Evolutionary conservation across 495 filamentous ascomycete genomes (phyloP), one percentile per base, ranked within the genome.

Genomic region (Staphylotrichum longicolle): DNA sequence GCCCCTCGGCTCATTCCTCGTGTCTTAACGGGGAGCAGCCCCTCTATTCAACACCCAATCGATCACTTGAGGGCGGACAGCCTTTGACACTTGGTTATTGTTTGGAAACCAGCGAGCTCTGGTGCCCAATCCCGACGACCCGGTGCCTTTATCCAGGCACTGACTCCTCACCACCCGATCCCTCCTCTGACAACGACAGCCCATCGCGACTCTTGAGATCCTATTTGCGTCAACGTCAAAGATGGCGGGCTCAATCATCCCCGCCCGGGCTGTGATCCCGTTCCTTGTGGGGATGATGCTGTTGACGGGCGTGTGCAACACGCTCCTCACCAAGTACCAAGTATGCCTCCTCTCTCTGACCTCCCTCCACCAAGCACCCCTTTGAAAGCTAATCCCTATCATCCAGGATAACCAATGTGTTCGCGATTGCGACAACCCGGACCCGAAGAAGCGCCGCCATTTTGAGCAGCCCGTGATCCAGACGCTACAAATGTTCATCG

Each of bases 391-490:
- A 39, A 60, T 27, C 46, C 14, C 45, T 42, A 37, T 15, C 44
- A 14, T 34, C 52, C 61, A 95, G 91, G 94, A 98, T 74, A 93
- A 95, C 82, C 89, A 95, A 87, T 98, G 94, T 77, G 88, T 98
- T 15, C 83, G 87, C 53, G 83, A 98, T 77, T 98, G 94, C 77
- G 85, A 91, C 61, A 83, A 87, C 53, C 78, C 83, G 7, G 76
- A 96, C 72, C 85, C 85, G n/a, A 82, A 77, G 37, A 83, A 86
- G 54, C 83, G 85, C 30, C 64, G 80, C 39, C 78, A 80, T 65
- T 98, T 98, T 74, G 91, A 96, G 70, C 95, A 98, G 72, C 94
- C 94, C 12, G 93, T 98, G 37, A 87, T 98, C 62, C 94, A 98
- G 75, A 98, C 94, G 9, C 83, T 87, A 0, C 91, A 94, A 68